These are phyloP conservation scores for Saccharomycopsis crataegensis DNA, from an alignment of 1,139 yeast species.

Conservation along the genomic window DNA sequence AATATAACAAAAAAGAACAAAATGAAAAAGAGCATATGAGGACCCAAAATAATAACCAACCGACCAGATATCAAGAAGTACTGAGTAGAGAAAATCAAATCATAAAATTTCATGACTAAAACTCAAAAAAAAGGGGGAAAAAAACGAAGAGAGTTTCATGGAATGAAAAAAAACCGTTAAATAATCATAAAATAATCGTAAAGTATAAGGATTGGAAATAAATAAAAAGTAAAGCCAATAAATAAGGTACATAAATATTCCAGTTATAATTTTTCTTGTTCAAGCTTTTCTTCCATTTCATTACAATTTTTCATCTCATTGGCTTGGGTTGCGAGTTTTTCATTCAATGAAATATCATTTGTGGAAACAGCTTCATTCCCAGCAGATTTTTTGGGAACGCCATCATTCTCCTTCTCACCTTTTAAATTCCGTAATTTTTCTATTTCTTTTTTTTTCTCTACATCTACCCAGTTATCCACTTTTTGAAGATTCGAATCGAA, in stretches of 20 bases:
- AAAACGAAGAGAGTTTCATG: neutral
- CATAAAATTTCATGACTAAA: neutral
- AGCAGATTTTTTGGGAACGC: neutral
- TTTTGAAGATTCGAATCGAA: constrained; percentile 77
- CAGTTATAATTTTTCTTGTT: too few species aligned
- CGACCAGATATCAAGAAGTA: neutral
- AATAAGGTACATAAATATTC: too few species aligned
- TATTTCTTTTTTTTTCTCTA: constrained; percentile 5
- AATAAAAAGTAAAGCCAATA: too few species aligned
- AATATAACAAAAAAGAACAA: neutral
- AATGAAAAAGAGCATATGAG: neutral
- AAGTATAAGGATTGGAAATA: neutral
- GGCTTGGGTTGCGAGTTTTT: too few species aligned
- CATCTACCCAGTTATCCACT: constrained; percentile 74
- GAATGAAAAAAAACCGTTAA: neutral
- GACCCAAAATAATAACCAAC: neutral
- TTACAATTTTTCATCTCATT: too few species aligned
- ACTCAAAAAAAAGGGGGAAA: neutral
- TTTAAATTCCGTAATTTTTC: neutral
- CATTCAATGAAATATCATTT: too few species aligned
- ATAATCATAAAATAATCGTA: neutral
- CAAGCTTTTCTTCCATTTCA: too few species aligned
- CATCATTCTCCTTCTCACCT: neutral
- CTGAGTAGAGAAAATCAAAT: neutral
- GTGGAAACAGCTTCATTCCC: neutral